A percentile compares a stretch with the other conserved stretches of the same genome.
Conservation (phyloP, 163 green algal species). For the Chlorella variabilis region DNA sequence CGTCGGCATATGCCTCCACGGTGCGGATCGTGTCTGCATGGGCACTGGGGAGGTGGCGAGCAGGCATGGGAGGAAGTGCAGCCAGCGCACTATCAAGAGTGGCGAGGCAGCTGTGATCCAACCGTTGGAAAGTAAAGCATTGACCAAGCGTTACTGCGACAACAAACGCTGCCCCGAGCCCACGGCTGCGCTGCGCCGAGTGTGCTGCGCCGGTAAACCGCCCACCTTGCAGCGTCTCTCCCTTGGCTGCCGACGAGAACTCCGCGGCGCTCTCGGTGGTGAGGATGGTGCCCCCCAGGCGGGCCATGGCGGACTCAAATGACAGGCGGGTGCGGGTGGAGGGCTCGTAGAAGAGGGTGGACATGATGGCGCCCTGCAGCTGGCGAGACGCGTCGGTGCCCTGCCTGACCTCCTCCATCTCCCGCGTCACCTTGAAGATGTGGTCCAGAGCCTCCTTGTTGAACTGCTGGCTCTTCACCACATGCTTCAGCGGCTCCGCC, state of each 20-base stretch:
- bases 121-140: no score
- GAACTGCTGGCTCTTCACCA: conserved; percentile 96
- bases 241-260: conserved; percentile 97
- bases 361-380: conserved; percentile 95
- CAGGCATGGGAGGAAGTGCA: not conserved
- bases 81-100: not conserved
- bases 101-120: no score
- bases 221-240: conserved; percentile 91
- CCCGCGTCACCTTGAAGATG: conserved; percentile 87
- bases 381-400: conserved; percentile 62
- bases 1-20: conserved; percentile 96
- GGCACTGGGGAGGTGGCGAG: not conserved
- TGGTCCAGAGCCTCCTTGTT: conserved; percentile 77
- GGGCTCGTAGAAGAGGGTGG: conserved; percentile 99
- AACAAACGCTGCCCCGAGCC: no score
- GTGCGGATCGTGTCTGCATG: conserved; percentile 96
- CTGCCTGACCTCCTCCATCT: conserved; percentile 86
- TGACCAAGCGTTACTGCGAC: no score
- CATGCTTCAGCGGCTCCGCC: conserved; percentile 72
- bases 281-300: conserved; percentile 93
- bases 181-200: no score
- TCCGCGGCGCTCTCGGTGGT: conserved; percentile 97
- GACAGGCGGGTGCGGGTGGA: conserved; percentile 97
- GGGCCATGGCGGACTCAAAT: conserved; percentile 97
- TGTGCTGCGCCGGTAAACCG: not conserved